Base-by-base conservation (phyloP, 148 eudicot genomes). In the Fagopyrum esculentum region DNA sequence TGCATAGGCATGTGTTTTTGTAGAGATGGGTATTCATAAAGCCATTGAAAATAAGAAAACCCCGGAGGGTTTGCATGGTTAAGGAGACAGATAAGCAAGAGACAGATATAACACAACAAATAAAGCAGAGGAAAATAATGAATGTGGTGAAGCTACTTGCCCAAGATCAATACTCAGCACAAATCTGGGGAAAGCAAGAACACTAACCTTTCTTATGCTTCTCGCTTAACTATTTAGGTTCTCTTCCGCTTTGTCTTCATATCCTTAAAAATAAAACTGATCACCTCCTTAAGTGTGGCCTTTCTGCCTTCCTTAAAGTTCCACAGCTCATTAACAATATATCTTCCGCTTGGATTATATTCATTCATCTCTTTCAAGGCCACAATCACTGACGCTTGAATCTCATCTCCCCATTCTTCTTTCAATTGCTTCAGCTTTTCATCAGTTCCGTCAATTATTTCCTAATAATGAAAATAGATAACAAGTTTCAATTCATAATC, bases 321-420 rank as follows among this genome's bases (percentile, higher is more conserved):
- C 96, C 96, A 91, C 0, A 91, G 88, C 83, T 91, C 96, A 13
- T 83, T 66, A 40, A 87, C 59, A 43, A 80, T 80, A 50, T 89
- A 91, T 56, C 96, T 79, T n/a, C 96, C 96, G 80, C 96, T 91
- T 35, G 96, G 91, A 78, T 89, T 89, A 76, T 85, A 90, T 54
- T 91, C 91, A 76, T 87, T 85, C 57, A 85, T 71, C 72, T 91
- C 96, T 43, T 43, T 80, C 74, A 89, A 77, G 64, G 93, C 89
- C 30, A 71, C 76, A 16, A 76, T 77, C 6, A 91, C 91, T 4
- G 93, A 75, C 22, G 73, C 74, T 26, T 79, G 81, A 30, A 86
- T 77, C 19, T 86, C 93, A 16, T 80, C 81, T 4, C 89, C 96
- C 88, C 89, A 91, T 71, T 91, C 84, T 43, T 76, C 81, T 78